A percentile compares a stretch with the other conserved stretches of the same genome.
phyloP scores from a whole-genome alignment of 2,329 filamentous ascomycete species.

The Trematosphaeria pertusa region DNA sequence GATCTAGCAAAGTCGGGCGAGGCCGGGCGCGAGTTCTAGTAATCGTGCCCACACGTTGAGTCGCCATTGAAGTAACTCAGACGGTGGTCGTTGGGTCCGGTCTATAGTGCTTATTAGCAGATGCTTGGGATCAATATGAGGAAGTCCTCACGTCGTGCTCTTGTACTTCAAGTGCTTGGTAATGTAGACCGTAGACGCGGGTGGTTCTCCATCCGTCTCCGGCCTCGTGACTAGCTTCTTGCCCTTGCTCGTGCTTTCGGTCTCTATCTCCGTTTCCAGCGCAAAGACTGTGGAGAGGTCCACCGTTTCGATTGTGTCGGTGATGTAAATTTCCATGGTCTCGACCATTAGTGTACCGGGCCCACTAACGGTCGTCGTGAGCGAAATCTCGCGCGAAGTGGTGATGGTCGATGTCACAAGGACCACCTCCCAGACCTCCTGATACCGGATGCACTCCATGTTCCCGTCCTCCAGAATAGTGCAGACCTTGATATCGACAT shows the following conservation, averaged over 20 bases:
- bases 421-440: constrained; percentile 52
- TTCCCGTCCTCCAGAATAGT: constrained; percentile 43
- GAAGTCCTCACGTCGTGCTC: constrained; percentile 17
- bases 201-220: constrained; percentile 2
- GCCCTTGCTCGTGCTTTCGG: constrained; percentile 39
- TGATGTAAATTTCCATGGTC: constrained; percentile 48
- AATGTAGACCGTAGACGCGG: constrained; percentile 27
- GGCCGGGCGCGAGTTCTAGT: constrained; percentile 14
- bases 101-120: constrained; percentile 13
- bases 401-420: constrained; percentile 48
- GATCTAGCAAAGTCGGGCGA: constrained; percentile 9
- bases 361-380: constrained; percentile 48
- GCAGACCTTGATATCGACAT: constrained; percentile 53
- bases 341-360: constrained; percentile 47
- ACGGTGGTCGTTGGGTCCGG: constrained; percentile 28
- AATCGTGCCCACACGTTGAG: constrained; percentile 15
- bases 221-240: constrained; percentile 21
- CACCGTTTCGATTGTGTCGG: constrained; percentile 47
- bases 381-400: constrained; percentile 44
- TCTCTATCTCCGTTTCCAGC: constrained; percentile 45
- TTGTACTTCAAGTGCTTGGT: constrained; percentile 32
- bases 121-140: not conserved
- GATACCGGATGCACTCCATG: constrained; percentile 49
- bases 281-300: constrained; percentile 49
- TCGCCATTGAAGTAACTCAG: constrained; percentile 17